phyloP scores from a whole-genome alignment of 495 filamentous ascomycete genomes.

The Aeminium ludgeri region DNA sequence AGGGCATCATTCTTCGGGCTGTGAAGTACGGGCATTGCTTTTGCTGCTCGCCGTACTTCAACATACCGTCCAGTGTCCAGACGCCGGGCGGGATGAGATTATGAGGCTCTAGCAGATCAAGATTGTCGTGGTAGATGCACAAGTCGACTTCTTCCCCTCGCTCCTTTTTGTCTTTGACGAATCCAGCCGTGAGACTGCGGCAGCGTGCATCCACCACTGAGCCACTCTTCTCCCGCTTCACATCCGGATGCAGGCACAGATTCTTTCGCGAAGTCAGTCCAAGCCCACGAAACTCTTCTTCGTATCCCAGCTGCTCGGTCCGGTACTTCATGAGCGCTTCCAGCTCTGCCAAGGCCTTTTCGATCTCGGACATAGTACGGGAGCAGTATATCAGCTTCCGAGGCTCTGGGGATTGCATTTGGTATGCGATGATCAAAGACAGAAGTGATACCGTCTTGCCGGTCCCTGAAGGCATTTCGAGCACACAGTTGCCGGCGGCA shows the following conservation, averaged over 20 bases:
- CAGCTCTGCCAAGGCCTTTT: slow-evolving; percentile 88
- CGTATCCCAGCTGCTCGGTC: slow-evolving; percentile 62
- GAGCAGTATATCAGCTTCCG: slow-evolving; percentile 98
- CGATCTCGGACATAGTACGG: slow-evolving; percentile 88
- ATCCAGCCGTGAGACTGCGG: slow-evolving; percentile 86
- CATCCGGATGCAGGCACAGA: slow-evolving; percentile 84
- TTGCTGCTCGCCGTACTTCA: slow-evolving; percentile 79
- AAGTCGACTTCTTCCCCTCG: slow-evolving; percentile 84
- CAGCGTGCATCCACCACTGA: slow-evolving; percentile 86
- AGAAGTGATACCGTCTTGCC: slow-evolving; percentile 94
- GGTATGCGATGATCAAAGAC: slow-evolving; percentile 91
- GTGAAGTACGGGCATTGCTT: slow-evolving; percentile 98
- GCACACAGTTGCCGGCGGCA: slow-evolving; percentile 84
- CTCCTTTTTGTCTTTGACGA: slow-evolving; percentile 92
- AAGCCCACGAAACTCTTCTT: slow-evolving; percentile 83
- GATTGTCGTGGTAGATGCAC: slow-evolving; percentile 95
- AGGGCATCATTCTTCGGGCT: slow-evolving; percentile 92
- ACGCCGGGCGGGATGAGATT: slow-evolving; percentile 86
- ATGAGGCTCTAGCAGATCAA: slow-evolving; percentile 85
- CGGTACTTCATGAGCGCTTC: slow-evolving; percentile 90
- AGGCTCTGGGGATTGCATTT: slow-evolving; percentile 76
- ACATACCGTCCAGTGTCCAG: slow-evolving; percentile 81
- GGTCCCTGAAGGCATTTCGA: slow-evolving; percentile 99
- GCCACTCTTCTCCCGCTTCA: slow-evolving; percentile 90
- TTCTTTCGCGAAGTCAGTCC: slow-evolving; percentile 95